These are phyloP conservation scores for Fusarium sp. DNA, from an alignment of 2,329 filamentous ascomycete genomes.

Conservation along the genomic window DNA sequence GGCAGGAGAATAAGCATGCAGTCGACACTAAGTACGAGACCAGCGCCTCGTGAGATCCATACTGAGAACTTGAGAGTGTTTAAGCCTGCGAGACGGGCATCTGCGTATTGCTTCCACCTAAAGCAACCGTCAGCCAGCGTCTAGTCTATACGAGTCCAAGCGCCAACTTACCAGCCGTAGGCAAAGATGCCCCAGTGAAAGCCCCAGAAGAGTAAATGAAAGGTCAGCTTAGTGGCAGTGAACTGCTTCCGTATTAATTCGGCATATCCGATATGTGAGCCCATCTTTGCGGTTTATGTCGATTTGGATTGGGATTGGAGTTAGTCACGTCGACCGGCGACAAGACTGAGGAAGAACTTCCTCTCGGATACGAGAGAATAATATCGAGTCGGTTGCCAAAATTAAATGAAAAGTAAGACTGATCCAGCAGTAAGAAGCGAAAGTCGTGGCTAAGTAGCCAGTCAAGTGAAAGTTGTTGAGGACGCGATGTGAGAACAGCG, in stretches of 20 bases:
- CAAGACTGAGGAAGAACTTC: conserved; percentile 22
- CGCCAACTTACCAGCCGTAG: conserved; percentile 76
- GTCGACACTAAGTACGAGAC: conserved; percentile 84
- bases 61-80: conserved; percentile 89
- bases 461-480: conserved; percentile 20
- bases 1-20: conserved; percentile 88
- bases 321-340: conserved; percentile 36
- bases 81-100: conserved; percentile 75
- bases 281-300: conserved; percentile 46
- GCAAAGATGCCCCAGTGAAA: conserved; percentile 82
- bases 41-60: conserved; percentile 95
- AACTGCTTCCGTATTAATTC: conserved; percentile 70
- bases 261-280: conserved; percentile 53
- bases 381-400: conserved; percentile 17
- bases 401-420: conserved; percentile 57
- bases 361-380: conserved; percentile 2
- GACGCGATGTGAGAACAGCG: conserved; percentile 36
- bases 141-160: not conserved
- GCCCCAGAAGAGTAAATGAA: conserved; percentile 83
- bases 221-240: conserved; percentile 74
- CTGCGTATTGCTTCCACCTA: conserved; percentile 80
- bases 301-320: conserved; percentile 5
- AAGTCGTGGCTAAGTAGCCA: conserved; percentile 34
- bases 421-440: conserved; percentile 64
- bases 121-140: conserved; percentile 27